phyloP scores from a whole-genome alignment of 1,284 basidiomycete species.

The Ganoderma resinaceum region DNA sequence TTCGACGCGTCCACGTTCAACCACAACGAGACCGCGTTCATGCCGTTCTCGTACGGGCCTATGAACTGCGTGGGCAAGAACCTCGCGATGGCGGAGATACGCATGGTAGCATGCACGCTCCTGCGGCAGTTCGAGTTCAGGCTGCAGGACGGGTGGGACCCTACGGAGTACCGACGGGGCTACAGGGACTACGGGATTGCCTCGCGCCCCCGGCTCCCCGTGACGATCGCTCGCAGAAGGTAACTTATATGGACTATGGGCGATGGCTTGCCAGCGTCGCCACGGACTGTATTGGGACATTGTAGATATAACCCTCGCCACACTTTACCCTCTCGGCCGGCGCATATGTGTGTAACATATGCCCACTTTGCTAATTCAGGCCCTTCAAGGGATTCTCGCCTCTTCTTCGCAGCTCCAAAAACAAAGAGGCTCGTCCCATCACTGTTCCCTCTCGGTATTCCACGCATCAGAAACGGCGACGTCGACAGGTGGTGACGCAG shows the following conservation, averaged over 20 bases:
- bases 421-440: not conserved
- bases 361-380: too few species aligned
- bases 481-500: not conserved
- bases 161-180: not conserved
- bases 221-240: not conserved
- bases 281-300: not conserved
- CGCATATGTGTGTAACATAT: too few species aligned
- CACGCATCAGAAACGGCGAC: slow-evolving; percentile 8
- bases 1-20: slow-evolving; percentile 11
- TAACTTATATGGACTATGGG: not conserved
- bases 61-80: slow-evolving; percentile 41
- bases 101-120: slow-evolving; percentile 21
- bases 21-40: slow-evolving; percentile 34
- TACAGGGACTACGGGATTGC: slow-evolving; percentile 4
- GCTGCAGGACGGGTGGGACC: slow-evolving; percentile 6
- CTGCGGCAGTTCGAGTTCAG: slow-evolving; percentile 8
- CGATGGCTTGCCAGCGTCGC: not conserved
- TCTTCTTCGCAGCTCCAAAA: not conserved
- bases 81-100: slow-evolving; percentile 34
- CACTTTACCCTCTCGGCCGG: not conserved
- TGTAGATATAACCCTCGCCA: not conserved
- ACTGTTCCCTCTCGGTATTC: slow-evolving; percentile 1
- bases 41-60: slow-evolving; percentile 39
- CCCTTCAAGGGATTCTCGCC: not conserved
- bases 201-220: not conserved